A percentile compares a stretch with the other conserved stretches of the same genome.
These are phyloP conservation scores for Colletotrichum salicis DNA, from an alignment of 2,329 filamentous ascomycete species.

Conservation along the genomic window DNA sequence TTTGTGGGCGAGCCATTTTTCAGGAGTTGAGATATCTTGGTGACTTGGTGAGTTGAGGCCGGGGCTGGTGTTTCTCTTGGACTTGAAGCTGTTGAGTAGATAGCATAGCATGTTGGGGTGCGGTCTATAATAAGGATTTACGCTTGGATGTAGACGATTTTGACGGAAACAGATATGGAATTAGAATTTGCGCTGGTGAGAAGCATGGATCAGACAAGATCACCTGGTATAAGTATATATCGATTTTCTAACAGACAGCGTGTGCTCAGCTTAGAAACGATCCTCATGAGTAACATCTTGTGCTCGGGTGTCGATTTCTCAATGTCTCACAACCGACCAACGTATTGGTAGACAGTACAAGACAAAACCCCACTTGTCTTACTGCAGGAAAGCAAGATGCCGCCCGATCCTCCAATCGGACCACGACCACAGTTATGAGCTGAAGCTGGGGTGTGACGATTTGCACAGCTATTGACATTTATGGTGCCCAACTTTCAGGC, in stretches of 20 bases:
- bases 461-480: neutral
- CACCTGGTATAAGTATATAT: no score
- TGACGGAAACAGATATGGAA: neutral
- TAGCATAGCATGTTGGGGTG: neutral
- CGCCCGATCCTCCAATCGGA: neutral
- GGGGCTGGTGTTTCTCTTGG: no score
- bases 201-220: no score
- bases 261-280: neutral
- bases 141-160: no score
- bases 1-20: constrained; percentile 3
- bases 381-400: neutral
- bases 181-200: neutral
- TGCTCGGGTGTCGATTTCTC: neutral
- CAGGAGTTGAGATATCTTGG: neutral
- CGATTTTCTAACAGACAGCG: no score
- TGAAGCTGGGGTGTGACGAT: neutral
- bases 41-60: neutral
- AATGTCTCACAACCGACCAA: neutral
- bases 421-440: neutral
- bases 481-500: neutral
- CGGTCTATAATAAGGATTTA: no score
- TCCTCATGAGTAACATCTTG: neutral
- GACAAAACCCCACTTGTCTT: neutral
- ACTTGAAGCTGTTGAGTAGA: neutral
- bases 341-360: neutral